Base-by-base conservation (phyloP, 345 rosid genomes). In the Microcos paniculata region DNA sequence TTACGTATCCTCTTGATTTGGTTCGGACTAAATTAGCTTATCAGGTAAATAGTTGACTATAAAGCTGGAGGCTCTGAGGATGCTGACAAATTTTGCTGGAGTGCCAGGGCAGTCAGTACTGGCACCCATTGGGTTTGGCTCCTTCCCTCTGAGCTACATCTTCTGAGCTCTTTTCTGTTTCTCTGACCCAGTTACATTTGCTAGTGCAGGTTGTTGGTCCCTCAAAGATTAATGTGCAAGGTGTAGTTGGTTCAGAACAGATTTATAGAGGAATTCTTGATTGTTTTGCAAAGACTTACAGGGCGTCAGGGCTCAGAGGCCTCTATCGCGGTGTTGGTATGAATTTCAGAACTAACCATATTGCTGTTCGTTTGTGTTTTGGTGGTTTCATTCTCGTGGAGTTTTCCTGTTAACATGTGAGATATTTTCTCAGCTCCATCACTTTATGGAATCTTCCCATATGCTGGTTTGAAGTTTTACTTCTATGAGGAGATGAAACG, bases 381-480 rank as follows among this genome's bases (percentile, higher is more conserved):
- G 21, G 53, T 73, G 58, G 58, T 70, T 70, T n/a, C 48, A 57
- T 63, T 26, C 35, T 55, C 65, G 9, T 21, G 13, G 23, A 23
- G 33, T 68, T 56, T 43, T 78, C 81, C 69, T 24, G 48, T 71
- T 80, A 74, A 64, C 58, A 51, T 26, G 18, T 46, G 67, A 52
- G 24, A 61, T 26, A 43, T 46, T 28, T 73, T 81, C 51, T 66
- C 87, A 94, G 98, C 92, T 82, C 98, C 98, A 74, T 92, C 98
- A 15, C 83, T 94, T 40, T 92, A 92, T 38, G 98, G 98, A 79
- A 94, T 92, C 79, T 94, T 94, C 83, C 98, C 99, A 51, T 94
- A 92, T 55, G 97, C 99, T 82, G 99, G 98, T 79, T 84, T 94
- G 84, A 94, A 94, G 85, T 94, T 94, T 82, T 94, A 94, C 89